Evolutionary conservation across 2,329 filamentous ascomycete genomes (phyloP), one percentile per base, ranked within the genome.

Genomic region (Diaporthe citriasiana): DNA sequence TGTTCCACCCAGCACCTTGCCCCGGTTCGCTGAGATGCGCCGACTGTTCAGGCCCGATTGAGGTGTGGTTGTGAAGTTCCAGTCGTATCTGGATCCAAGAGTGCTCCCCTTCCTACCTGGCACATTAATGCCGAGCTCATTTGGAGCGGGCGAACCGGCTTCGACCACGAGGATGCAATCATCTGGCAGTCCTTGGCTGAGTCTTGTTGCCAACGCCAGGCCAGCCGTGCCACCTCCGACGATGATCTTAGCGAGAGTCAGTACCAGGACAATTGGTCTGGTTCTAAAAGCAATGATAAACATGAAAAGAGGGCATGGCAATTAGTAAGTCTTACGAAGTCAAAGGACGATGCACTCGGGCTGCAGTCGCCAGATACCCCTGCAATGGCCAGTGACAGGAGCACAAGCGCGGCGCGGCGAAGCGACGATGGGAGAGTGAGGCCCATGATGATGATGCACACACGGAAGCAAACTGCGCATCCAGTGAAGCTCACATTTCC

Each of bases 1-100:
- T 9, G 91, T 90, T 9, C 92, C 92, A 25, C 92, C 92, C 0
- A 94, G 84, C 0, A 89, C 87, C 73, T 82, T 86, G 9, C 86
- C 86, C 19, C 85, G 79, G 0, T 84, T 82, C 82, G 83, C 87
- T 13, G 82, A 77, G 30, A 88, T 77, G 38, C 68, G 79, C 59
- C 87, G 83, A 0, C 86, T 83, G 3, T 76, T 80, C 5, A 86
- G 78, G 2, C 81, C 81, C 25, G 76, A 71, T 76, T 87, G 85
- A 8, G 83, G 80, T 2, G 77, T 76, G 6, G 85, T 85, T 74
- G 82, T 78, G 75, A 86, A 84, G 22, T 81, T 74, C 85, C 85
- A 87, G 76, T 87, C 85, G 47, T 82, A 78, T 6, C 77, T 74
- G 2, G 81, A 82, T 6, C 84, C 84, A 5, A 87, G 74, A 0